phyloP scores from a whole-genome alignment of 306 rosid genomes.

The Vachellia pachyceras region DNA sequence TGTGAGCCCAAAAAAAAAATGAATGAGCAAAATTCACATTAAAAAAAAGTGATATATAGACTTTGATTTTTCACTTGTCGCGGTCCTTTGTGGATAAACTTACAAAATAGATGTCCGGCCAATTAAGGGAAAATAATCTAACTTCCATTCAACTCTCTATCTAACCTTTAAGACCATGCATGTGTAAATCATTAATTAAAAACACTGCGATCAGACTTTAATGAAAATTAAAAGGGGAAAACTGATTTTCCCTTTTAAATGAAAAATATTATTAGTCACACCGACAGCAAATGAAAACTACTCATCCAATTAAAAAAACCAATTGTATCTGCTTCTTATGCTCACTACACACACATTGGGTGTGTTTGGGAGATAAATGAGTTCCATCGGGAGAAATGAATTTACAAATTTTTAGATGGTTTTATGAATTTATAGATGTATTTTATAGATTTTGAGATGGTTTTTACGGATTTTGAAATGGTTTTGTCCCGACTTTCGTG shows the following conservation, averaged over 20 bases:
- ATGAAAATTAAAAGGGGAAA: too few relatives aligned
- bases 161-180: neutral
- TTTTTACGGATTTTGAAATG: too few relatives aligned
- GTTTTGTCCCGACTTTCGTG: too few relatives aligned
- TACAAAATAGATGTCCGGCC: neutral
- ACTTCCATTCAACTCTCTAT: neutral
- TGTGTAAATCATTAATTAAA: neutral
- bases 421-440: too few relatives aligned
- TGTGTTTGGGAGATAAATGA: too few relatives aligned
- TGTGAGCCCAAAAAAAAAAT: too few relatives aligned
- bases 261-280: neutral
- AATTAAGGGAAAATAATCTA: neutral
- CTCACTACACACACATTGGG: neutral
- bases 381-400: too few relatives aligned
- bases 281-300: neutral
- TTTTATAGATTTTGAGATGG: too few relatives aligned
- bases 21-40: neutral
- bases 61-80: neutral
- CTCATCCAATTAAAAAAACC: neutral
- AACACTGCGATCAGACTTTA: too few relatives aligned
- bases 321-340: neutral
- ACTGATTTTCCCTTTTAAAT: neutral
- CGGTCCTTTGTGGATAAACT: neutral
- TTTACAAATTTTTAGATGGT: too few relatives aligned
- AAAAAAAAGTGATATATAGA: neutral